phyloP scores from a whole-genome alignment of 441 rosid genomes.

The Populus hybrid region DNA sequence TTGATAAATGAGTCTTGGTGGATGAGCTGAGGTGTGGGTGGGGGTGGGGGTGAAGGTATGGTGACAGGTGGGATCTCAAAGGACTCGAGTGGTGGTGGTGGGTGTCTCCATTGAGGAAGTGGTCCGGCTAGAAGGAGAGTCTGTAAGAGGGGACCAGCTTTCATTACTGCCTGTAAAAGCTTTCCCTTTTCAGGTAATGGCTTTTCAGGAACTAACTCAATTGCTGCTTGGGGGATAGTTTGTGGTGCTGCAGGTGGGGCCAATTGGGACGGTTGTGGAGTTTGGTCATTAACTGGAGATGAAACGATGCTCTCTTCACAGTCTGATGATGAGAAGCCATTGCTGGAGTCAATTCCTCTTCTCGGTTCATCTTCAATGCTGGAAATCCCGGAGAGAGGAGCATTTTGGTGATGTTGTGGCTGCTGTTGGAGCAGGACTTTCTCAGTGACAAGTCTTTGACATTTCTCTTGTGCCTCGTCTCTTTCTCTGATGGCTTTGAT shows the following conservation, averaged over 20 bases:
- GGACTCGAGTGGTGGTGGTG: conserved; percentile 66
- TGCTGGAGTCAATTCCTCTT: conserved; percentile 35
- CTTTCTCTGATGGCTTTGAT: conserved; percentile 50
- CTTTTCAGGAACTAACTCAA: conserved; percentile 46
- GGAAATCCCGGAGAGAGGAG: conserved; percentile 33
- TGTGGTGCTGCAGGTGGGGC: conserved; percentile 22
- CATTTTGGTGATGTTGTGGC: conserved; percentile 18
- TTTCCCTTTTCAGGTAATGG: conserved; percentile 91
- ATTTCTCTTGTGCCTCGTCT: conserved; percentile 52
- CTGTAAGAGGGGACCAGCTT: conserved; percentile 84
- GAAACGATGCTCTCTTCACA: conserved; percentile 95
- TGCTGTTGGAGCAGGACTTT: conserved; percentile 44
- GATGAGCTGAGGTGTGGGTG: conserved; percentile 35
- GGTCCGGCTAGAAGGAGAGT: conserved; percentile 87
- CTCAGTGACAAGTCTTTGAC: conserved; percentile 40
- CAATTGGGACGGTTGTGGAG: conserved; percentile 18
- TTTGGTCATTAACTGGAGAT: conserved; percentile 32
- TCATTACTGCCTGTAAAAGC: conserved; percentile 88
- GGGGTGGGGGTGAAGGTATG: conserved; percentile 71
- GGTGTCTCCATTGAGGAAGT: conserved; percentile 94
- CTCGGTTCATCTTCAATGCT: conserved; percentile 54
- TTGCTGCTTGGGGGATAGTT: conserved; percentile 11
- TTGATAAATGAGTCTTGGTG: conserved; percentile 45
- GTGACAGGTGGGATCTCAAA: conserved; percentile 85
- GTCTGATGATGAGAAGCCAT: conserved; percentile 50